A percentile compares a stretch with the other conserved stretches of the same genome.
phyloP scores from a whole-genome alignment of 2,329 filamentous ascomycete species.

The Aspergillus ochraceoroseus region DNA sequence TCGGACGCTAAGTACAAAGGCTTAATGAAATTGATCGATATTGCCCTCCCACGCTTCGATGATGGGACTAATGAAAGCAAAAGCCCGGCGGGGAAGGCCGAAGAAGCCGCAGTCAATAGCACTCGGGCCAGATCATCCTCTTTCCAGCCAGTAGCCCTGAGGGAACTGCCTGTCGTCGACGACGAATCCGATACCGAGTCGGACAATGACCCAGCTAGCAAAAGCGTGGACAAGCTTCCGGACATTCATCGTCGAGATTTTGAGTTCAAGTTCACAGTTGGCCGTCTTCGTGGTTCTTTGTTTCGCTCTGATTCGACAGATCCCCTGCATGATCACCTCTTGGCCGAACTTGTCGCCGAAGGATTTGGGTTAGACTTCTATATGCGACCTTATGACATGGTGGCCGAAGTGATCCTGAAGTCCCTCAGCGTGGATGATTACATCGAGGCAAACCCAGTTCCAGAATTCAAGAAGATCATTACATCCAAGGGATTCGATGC shows the following conservation, averaged over 20 bases:
- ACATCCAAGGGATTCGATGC: constrained; percentile 72
- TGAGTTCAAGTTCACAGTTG: constrained; percentile 94
- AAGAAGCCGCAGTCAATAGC: constrained; percentile 26
- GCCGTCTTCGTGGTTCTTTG: constrained; percentile 85
- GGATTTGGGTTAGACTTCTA: constrained; percentile 84
- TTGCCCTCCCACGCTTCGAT: constrained; percentile 81
- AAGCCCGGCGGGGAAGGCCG: constrained; percentile 32
- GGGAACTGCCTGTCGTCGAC: constrained; percentile 74
- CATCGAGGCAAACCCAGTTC: constrained; percentile 75
- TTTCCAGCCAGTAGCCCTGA: constrained; percentile 66
- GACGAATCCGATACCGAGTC: constrained; percentile 58
- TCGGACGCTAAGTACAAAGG: constrained; percentile 97
- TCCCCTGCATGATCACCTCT: constrained; percentile 67
- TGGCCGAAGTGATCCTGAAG: constrained; percentile 80
- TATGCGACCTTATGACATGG: constrained; percentile 85
- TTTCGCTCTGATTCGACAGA: constrained; percentile 80
- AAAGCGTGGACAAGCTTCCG: constrained; percentile 48
- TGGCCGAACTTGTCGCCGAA: constrained; percentile 89
- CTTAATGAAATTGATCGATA: constrained; percentile 91
- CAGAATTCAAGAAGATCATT: constrained; percentile 96
- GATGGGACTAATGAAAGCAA: constrained; percentile 42
- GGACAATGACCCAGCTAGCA: constrained; percentile 56
- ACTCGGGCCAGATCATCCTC: constrained; percentile 60
- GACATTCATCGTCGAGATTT: constrained; percentile 86
- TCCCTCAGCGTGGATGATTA: constrained; percentile 90